Percentiles rank a stretch among this genome's conserved stretches.
These are phyloP conservation scores for Trypanosoma avium DNA, from an alignment of 208 protist species.

Conservation along the genomic window DNA sequence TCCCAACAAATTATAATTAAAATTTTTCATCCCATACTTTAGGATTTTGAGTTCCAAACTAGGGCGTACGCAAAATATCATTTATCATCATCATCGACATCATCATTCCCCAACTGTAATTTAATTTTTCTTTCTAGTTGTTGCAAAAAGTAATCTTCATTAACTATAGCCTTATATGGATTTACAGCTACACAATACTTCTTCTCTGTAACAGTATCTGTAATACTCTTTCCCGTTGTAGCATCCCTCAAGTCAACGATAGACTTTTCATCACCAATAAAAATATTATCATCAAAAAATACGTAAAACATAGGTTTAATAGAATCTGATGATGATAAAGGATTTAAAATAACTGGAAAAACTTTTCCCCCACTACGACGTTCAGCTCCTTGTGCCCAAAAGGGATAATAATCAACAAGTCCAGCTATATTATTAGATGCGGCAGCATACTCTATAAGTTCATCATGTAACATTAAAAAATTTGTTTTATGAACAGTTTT, in stretches of 20 bases:
- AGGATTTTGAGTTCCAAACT: too few relatives aligned
- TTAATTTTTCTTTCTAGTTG: constrained; percentile 42
- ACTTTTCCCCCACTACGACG: constrained; percentile 79
- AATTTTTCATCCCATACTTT: too few relatives aligned
- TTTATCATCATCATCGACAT: not conserved
- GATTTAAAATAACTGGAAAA: constrained; percentile 47
- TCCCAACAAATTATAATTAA: too few relatives aligned
- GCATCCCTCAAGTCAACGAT: constrained; percentile 86
- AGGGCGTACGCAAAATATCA: too few relatives aligned
- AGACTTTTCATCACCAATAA: constrained; percentile 74
- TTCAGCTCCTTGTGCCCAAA: constrained; percentile 81
- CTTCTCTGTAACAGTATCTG: constrained; percentile 43
- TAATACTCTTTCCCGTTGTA: constrained; percentile 37
- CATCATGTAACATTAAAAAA: constrained; percentile 47
- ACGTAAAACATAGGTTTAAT: constrained; percentile 50
- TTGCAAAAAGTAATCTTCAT: constrained; percentile 84
- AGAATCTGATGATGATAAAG: constrained; percentile 3
- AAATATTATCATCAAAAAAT: constrained; percentile 93
- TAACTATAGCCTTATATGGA: constrained; percentile 77
- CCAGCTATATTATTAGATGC: constrained; percentile 65
- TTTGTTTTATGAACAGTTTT: constrained; percentile 39
- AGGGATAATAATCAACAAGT: constrained; percentile 88
- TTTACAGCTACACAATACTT: constrained; percentile 79
- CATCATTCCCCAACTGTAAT: constrained; percentile 33
- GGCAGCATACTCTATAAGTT: constrained; percentile 57